These are phyloP conservation scores for Anisodus tanguticus DNA, from an alignment of 257 asterid genomes.

Conservation along the genomic window DNA sequence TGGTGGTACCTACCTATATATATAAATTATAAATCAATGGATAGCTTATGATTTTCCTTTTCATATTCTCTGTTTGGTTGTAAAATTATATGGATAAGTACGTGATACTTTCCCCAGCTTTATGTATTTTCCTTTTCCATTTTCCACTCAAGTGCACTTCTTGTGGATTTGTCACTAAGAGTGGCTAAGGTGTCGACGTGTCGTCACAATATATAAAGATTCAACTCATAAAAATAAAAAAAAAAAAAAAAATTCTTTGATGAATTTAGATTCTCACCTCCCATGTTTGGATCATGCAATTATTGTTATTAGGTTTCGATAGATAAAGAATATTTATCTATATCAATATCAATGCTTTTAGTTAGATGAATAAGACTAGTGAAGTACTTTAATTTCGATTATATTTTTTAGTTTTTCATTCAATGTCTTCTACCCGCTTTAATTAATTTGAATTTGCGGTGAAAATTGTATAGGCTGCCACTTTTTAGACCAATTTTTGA, in stretches of 20 bases:
- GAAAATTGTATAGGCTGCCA: no score
- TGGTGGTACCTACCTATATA: constrained; percentile 3
- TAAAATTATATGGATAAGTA: constrained; percentile 36
- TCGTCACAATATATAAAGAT: constrained; percentile 40
- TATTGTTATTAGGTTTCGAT: background rate
- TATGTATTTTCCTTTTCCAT: constrained; percentile 2
- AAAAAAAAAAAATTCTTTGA: background rate
- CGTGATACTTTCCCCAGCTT: constrained; percentile 36
- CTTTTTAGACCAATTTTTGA: no score
- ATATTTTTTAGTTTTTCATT: no score
- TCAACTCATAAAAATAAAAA: constrained; percentile 12
- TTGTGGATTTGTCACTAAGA: constrained; percentile 60
- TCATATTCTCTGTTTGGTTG: constrained; percentile 42
- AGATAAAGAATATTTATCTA: background rate
- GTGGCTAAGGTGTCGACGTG: constrained; percentile 57
- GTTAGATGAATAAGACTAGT: background rate
- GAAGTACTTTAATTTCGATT: background rate
- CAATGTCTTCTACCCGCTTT: no score
- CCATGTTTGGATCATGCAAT: background rate
- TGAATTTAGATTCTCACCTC: background rate
- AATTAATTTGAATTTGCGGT: no score
- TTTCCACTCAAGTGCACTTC: constrained; percentile 43
- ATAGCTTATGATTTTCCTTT: constrained; percentile 36
- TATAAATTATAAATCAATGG: background rate
- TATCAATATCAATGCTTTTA: background rate